Evolutionary conservation across 768 basidiomycete genomes (phyloP), one percentile per base, ranked within the genome.

Genomic region (Phlebiopsis gigantea): DNA sequence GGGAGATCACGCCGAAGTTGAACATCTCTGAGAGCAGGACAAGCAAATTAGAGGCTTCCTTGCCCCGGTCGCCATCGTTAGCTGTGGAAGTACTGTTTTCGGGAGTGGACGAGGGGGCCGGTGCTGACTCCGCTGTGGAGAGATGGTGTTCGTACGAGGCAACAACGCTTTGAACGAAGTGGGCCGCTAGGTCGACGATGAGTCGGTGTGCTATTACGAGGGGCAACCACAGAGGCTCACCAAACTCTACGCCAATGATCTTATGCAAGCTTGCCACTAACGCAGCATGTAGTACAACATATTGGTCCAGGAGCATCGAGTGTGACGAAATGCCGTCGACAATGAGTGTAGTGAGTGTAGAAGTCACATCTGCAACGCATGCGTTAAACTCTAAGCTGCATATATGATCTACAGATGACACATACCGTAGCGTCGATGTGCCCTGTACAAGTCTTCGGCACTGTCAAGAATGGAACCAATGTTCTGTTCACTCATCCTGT

Each of bases 1-100:
- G 92, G 2, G 91, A 91, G 53, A 98, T 81, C 22, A 98, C 91
- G 72, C 93, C 90, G 67, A 98, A 94, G 68, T 98, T 98, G 75
- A 98, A 98, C 19, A 99, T 74, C 67, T 98, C 94, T 1, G 93
- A 90, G 21, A 98, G 72, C 22, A 98, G 79, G 1, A 91, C 82
- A 42, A 96, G 79, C 30, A 99, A 72, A 68, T 99, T 98, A 9
- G 88, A 84, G 61, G 85, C 85, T 66, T 96, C 92, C 72, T 98
- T 99, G 28, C 93, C 90, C 5, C 73, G 68, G 1, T 71, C 74
- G 21, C 76, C 75, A 8, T 66, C 59, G 17, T 65, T 65, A 17
- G 28, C 47, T 2, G 52, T 46, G 2, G 64, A 63, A 1, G 66
- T 60, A 21, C 49, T 51, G 15, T 64, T 47, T 1, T 55, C 5